phyloP scores from a whole-genome alignment of 2,329 filamentous ascomycete genomes.

The Emergomyces orientalis region DNA sequence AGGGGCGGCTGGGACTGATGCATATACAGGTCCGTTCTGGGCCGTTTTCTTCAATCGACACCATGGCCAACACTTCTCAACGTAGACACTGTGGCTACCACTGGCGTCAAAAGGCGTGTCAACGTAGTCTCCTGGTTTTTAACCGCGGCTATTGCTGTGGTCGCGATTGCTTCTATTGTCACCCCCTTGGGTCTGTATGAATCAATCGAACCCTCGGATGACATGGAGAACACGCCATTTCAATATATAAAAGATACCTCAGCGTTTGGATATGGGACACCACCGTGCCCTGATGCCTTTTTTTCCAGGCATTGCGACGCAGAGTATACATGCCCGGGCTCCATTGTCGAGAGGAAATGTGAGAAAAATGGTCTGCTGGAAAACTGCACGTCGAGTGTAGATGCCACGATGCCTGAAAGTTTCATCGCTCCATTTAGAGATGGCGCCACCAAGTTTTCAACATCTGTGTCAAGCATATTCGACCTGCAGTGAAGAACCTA shows the following conservation, averaged over 20 bases:
- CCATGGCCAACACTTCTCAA: conserved; percentile 37
- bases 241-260: conserved; percentile 31
- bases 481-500: conserved; percentile 34
- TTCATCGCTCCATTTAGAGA: conserved; percentile 31
- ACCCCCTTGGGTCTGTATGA: conserved; percentile 41
- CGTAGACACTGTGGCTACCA: conserved; percentile 28
- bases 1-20: not conserved
- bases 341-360: conserved; percentile 9
- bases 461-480: conserved; percentile 35
- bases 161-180: conserved; percentile 36
- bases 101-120: conserved; percentile 25
- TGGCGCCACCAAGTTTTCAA: conserved; percentile 21
- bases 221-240: conserved; percentile 23
- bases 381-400: conserved; percentile 19
- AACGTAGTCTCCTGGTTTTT: conserved; percentile 20
- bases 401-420: conserved; percentile 25
- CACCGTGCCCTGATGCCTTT: conserved; percentile 23
- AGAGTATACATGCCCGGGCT: conserved; percentile 19
- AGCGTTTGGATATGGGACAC: conserved; percentile 34
- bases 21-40: conserved; percentile 27
- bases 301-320: conserved; percentile 27
- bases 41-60: conserved; percentile 30
- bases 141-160: conserved; percentile 24
- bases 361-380: conserved; percentile 5
- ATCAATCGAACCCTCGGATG: conserved; percentile 19